Evolutionary conservation across 257 asterid species (phyloP).

Genomic region (Forsythia suspensa): DNA sequence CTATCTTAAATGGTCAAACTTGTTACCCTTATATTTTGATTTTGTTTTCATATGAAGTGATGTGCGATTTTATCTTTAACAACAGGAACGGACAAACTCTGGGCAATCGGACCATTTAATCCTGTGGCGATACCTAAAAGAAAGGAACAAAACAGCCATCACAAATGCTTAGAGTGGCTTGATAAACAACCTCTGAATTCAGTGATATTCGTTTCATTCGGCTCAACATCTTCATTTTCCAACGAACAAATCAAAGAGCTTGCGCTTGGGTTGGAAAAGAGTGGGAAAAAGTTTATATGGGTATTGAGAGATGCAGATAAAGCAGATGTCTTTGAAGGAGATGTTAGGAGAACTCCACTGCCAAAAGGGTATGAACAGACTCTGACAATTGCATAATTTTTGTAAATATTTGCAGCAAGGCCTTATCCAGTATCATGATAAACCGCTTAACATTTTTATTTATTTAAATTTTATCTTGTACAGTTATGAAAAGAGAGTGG

Average conservation of each 20-base stretch:
- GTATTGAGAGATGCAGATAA: slow-evolving; percentile 61
- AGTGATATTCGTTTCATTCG: slow-evolving; percentile 58
- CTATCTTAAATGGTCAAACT: background rate
- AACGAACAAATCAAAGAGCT: slow-evolving; percentile 49
- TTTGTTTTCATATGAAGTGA: background rate
- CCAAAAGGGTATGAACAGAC: slow-evolving; percentile 26
- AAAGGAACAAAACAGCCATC: background rate
- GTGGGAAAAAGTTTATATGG: slow-evolving; percentile 61
- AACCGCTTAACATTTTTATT: too few relatives aligned
- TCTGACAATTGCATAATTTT: background rate
- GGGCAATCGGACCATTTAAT: slow-evolving; percentile 60
- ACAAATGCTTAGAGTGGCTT: slow-evolving; percentile 55
- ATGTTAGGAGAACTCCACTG: slow-evolving; percentile 16
- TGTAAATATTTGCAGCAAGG: background rate
- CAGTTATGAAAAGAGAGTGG: slow-evolving; percentile 28
- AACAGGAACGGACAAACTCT: slow-evolving; percentile 21
- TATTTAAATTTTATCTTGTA: background rate
- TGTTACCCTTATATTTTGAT: background rate
- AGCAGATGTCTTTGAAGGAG: slow-evolving; percentile 42
- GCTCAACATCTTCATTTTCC: slow-evolving; percentile 50
- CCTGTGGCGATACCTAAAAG: slow-evolving; percentile 17
- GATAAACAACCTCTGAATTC: slow-evolving; percentile 37
- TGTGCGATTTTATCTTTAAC: too few relatives aligned
- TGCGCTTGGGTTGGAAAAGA: slow-evolving; percentile 49
- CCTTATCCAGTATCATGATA: too few relatives aligned